These are phyloP conservation scores for Eimeria tenella DNA, from an alignment of 169 alveolate genomes.

Conservation along the genomic window DNA sequence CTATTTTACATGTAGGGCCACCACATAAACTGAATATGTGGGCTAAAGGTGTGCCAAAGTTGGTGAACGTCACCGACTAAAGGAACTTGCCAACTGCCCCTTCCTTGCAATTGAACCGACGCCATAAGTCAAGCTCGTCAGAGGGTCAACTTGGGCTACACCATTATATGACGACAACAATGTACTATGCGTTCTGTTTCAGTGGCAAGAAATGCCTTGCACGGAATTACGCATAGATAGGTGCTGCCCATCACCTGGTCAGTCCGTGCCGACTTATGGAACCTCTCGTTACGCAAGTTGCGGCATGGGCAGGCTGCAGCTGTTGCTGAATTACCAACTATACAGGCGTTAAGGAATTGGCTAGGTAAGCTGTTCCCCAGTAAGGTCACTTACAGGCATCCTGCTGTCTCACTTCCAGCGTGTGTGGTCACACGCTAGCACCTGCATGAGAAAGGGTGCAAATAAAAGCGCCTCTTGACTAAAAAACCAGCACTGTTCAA, in stretches of 20 bases:
- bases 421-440: background rate
- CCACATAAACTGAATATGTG: too few species aligned
- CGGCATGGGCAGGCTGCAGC: background rate
- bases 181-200: background rate
- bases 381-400: background rate
- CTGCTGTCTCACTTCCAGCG: background rate
- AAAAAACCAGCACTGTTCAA: too few species aligned
- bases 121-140: too few species aligned
- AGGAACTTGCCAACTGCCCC: too few species aligned
- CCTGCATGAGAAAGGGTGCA: background rate
- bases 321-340: background rate
- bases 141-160: too few species aligned
- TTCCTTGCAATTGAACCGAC: too few species aligned
- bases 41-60: too few species aligned
- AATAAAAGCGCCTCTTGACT: too few species aligned
- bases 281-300: background rate
- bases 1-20: too few species aligned
- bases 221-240: background rate
- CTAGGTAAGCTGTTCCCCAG: background rate
- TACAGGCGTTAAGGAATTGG: background rate
- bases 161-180: too few species aligned
- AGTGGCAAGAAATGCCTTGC: too few species aligned
- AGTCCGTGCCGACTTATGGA: background rate
- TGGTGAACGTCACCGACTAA: too few species aligned
- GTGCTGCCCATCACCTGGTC: background rate